Percentiles rank a stretch among this genome's conserved stretches.
phyloP scores from a whole-genome alignment of 768 basidiomycete species.

The Trametes villosa region DNA sequence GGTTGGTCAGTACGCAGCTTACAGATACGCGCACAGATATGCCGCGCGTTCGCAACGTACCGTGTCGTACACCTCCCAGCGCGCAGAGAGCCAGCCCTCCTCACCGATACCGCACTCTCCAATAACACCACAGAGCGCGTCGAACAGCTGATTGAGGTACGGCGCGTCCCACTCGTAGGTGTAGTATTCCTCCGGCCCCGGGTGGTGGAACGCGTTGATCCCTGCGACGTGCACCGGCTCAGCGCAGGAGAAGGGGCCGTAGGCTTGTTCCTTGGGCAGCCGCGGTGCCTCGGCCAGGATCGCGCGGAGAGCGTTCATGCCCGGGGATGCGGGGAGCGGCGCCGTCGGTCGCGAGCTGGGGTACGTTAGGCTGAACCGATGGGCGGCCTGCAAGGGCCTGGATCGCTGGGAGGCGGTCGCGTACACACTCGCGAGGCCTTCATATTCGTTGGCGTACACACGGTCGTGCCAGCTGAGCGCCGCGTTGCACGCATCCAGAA shows the following conservation, averaged over 20 bases:
- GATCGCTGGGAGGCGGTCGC: too few relatives aligned
- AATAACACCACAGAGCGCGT: not conserved
- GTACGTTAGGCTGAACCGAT: too few relatives aligned
- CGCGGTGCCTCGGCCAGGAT: not conserved
- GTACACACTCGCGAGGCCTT: too few relatives aligned
- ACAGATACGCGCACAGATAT: not conserved
- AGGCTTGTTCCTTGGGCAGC: not conserved
- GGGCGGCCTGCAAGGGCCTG: too few relatives aligned
- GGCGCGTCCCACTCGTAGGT: not conserved
- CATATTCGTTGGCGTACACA: not conserved
- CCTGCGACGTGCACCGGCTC: too few relatives aligned
- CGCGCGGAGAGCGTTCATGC: not conserved
- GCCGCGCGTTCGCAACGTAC: too few relatives aligned
- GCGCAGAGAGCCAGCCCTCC: slow-evolving; percentile 52
- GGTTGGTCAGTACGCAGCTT: slow-evolving; percentile 9
- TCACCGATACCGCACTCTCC: not conserved
- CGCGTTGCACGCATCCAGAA: too few relatives aligned
- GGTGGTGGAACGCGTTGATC: too few relatives aligned
- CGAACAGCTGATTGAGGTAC: not conserved
- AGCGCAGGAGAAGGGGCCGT: too few relatives aligned
- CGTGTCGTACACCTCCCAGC: slow-evolving; percentile 64
- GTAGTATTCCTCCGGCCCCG: not conserved
- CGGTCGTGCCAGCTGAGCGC: not conserved
- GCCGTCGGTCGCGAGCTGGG: too few relatives aligned
- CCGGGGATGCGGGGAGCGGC: not conserved